These are phyloP conservation scores for Cercis canadensis DNA, from an alignment of 306 rosid species.

Conservation along the genomic window DNA sequence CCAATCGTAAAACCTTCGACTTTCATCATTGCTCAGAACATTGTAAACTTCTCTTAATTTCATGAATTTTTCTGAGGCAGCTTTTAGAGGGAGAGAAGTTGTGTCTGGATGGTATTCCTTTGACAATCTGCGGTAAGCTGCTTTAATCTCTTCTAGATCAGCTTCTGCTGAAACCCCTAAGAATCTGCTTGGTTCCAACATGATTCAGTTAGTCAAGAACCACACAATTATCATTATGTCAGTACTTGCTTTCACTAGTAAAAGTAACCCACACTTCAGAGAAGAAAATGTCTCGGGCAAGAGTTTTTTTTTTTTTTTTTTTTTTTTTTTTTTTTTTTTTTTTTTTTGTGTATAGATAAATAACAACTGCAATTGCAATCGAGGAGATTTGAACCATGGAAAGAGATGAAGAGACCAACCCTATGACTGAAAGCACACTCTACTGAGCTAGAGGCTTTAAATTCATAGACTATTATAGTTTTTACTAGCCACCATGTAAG, in stretches of 20 bases:
- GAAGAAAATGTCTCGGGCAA: not conserved
- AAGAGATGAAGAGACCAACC: too few relatives aligned
- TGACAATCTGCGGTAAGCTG: conserved; percentile 74
- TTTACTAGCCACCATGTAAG: too few relatives aligned
- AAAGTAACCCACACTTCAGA: not conserved
- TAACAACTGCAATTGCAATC: too few relatives aligned
- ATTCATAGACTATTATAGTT: too few relatives aligned
- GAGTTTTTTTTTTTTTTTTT: too few relatives aligned
- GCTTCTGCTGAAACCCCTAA: conserved; percentile 76
- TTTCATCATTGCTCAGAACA: conserved; percentile 68
- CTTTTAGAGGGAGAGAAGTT: conserved; percentile 84
- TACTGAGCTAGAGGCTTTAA: too few relatives aligned
- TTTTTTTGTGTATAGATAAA: too few relatives aligned
- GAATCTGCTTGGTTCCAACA: conserved; percentile 54
- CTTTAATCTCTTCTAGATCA: conserved; percentile 79
- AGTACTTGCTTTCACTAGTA: not conserved
- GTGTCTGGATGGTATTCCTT: conserved; percentile 99
- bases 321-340: too few relatives aligned
- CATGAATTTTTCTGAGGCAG: conserved; percentile 84
- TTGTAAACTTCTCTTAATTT: conserved; percentile 72
- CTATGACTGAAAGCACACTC: too few relatives aligned
- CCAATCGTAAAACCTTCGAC: conserved; percentile 84
- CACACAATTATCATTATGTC: not conserved
- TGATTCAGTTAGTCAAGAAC: not conserved
- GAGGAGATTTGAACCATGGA: too few relatives aligned